These are phyloP conservation scores for Xylariaceae sp. DNA, from an alignment of 2,329 filamentous ascomycete species.

Conservation along the genomic window DNA sequence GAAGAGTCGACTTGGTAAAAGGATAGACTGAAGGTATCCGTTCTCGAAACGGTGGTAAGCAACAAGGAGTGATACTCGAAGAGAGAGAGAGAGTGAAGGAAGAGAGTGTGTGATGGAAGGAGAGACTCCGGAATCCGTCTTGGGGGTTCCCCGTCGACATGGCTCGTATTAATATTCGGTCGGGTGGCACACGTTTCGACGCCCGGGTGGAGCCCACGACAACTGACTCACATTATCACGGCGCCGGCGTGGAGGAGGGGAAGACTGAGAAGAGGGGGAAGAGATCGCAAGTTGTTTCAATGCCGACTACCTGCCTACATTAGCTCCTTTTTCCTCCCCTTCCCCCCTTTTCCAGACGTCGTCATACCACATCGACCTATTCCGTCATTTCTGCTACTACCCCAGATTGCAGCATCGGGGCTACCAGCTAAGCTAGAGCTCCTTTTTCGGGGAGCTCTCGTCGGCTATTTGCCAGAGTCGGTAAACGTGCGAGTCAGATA, in stretches of 20 bases:
- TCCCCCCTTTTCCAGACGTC: no score
- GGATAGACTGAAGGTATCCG: no score
- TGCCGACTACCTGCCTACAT: not conserved
- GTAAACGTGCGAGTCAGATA: not conserved
- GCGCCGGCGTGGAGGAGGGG: no score
- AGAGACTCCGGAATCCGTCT: not conserved
- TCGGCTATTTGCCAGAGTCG: not conserved
- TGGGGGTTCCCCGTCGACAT: not conserved
- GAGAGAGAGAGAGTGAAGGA: not conserved
- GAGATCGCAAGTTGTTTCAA: no score
- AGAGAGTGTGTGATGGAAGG: conserved; percentile 5
- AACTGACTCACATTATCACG: not conserved
- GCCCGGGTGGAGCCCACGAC: not conserved
- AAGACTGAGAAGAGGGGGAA: no score
- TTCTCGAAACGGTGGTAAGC: no score
- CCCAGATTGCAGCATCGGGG: not conserved
- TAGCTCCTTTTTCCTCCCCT: not conserved
- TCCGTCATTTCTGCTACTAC: not conserved
- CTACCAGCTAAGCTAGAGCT: not conserved
- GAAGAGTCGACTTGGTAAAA: no score
- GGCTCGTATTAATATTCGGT: conserved; percentile 12
- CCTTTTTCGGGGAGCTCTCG: not conserved
- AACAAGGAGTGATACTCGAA: no score
- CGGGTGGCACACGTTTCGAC: not conserved
- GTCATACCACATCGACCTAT: not conserved